Evolutionary conservation across 2,329 filamentous ascomycete genomes (phyloP).

Genomic region (Aureobasidium leucospermi): DNA sequence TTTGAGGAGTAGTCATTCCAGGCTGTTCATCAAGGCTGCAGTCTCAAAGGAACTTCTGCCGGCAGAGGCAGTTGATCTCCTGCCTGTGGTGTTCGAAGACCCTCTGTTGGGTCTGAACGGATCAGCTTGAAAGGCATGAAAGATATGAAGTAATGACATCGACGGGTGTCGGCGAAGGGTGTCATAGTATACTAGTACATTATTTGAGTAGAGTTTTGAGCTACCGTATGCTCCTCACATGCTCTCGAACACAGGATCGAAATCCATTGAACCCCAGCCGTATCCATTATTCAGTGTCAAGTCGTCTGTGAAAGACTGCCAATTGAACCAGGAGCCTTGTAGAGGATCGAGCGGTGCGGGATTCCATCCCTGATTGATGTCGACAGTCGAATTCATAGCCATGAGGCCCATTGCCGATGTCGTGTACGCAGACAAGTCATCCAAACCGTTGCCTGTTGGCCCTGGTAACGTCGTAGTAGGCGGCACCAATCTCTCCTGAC

Average conservation of each 20-base stretch:
- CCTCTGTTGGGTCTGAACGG: no score
- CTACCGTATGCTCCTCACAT: neutral
- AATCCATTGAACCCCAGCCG: slow-evolving; percentile 6
- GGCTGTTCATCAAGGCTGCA: no score
- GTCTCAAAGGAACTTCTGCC: no score
- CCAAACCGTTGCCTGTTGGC: neutral
- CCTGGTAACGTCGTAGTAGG: neutral
- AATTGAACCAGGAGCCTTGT: slow-evolving; percentile 11
- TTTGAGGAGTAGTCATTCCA: no score
- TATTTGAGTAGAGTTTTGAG: neutral
- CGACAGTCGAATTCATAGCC: neutral
- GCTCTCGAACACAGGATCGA: slow-evolving; percentile 4
- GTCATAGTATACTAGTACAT: neutral
- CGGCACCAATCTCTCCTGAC: neutral
- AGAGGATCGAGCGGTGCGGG: neutral
- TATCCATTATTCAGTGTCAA: neutral
- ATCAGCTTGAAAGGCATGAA: no score
- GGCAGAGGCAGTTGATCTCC: no score
- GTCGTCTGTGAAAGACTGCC: slow-evolving; percentile 11
- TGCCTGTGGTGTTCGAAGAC: no score
- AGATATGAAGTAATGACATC: neutral
- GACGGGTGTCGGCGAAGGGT: neutral
- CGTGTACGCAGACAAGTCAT: neutral
- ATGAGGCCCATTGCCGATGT: neutral
- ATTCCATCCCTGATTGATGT: neutral